phyloP scores from a whole-genome alignment of 768 basidiomycete genomes.

The Dentipellis sp. region DNA sequence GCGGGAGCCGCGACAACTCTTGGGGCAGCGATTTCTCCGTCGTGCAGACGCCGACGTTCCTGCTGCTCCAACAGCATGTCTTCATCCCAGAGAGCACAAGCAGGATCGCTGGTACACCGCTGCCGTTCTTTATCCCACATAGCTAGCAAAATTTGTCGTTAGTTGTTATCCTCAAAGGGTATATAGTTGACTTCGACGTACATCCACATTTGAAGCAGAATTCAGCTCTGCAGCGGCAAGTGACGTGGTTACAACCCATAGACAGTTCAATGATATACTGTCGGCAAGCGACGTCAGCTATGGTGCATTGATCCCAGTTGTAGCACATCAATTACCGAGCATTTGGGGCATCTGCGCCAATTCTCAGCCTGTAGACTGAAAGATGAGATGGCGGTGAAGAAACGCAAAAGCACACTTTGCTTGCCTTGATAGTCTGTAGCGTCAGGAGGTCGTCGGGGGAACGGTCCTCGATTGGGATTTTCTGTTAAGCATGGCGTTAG shows the following conservation, averaged over 20 bases:
- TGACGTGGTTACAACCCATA: constrained; percentile 32
- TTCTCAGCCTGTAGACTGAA: constrained; percentile 22
- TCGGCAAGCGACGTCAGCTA: background rate
- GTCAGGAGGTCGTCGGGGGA: constrained; percentile 30
- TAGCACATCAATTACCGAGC: constrained; percentile 12
- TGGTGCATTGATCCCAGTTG: background rate
- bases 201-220: constrained; percentile 36
- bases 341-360: constrained; percentile 33
- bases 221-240: constrained; percentile 29
- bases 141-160: constrained; percentile 3
- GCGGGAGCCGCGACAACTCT: too few species aligned
- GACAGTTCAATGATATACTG: constrained; percentile 22
- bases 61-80: constrained; percentile 26
- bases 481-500: constrained; percentile 15
- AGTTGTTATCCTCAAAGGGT: background rate
- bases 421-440: constrained; percentile 25
- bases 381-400: background rate
- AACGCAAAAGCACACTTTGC: background rate
- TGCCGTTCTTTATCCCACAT: constrained; percentile 18
- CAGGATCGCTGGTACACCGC: constrained; percentile 23
- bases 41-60: constrained; percentile 14
- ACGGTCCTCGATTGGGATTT: constrained; percentile 27
- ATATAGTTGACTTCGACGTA: constrained; percentile 10
- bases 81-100: constrained; percentile 31
- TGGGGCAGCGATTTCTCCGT: too few species aligned